Conservation (phyloP, 1,139 yeast species). For the Scheffersomyces titani region DNA sequence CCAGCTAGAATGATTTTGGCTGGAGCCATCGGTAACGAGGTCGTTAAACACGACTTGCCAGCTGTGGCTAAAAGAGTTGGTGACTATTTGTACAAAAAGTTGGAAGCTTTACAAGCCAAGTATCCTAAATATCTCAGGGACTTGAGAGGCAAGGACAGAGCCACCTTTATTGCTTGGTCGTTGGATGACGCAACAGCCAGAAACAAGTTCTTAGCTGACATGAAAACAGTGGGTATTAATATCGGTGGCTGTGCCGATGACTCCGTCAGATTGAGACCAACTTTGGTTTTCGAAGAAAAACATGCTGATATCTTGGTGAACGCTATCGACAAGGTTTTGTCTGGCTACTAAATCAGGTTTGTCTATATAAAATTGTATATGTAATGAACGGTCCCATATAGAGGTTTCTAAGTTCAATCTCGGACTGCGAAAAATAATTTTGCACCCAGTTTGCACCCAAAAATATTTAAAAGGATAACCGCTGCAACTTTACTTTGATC, state of each 20-base stretch:
- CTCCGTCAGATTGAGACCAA: conserved; percentile 77
- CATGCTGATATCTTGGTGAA: conserved; percentile 69
- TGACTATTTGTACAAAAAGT: conserved; percentile 55
- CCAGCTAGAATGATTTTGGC: conserved; percentile 77
- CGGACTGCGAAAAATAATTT: not conserved
- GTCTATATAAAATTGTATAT: not conserved
- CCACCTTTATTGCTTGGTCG: conserved; percentile 82
- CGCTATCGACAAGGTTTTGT: conserved; percentile 49
- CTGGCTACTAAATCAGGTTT: conserved; percentile 26
- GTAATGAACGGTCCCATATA: not conserved
- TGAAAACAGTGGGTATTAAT: conserved; percentile 66
- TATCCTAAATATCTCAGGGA: conserved; percentile 53
- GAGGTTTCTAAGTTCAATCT: not conserved
- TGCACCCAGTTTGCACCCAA: not conserved
- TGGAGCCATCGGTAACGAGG: conserved; percentile 66
- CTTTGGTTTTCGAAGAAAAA: conserved; percentile 70
- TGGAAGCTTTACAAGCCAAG: conserved; percentile 50
- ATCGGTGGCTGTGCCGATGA: conserved; percentile 80
- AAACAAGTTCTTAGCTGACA: conserved; percentile 55
- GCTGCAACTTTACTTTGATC: not conserved
- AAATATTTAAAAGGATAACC: not conserved
- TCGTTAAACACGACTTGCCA: conserved; percentile 59
- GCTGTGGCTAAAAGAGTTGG: conserved; percentile 62
- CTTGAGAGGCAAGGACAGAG: conserved; percentile 74
- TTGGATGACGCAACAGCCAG: conserved; percentile 54